Evolutionary conservation across 2,329 filamentous ascomycete species (phyloP), one percentile per base, ranked within the genome.

Genomic region (Leptographium galeiforme): DNA sequence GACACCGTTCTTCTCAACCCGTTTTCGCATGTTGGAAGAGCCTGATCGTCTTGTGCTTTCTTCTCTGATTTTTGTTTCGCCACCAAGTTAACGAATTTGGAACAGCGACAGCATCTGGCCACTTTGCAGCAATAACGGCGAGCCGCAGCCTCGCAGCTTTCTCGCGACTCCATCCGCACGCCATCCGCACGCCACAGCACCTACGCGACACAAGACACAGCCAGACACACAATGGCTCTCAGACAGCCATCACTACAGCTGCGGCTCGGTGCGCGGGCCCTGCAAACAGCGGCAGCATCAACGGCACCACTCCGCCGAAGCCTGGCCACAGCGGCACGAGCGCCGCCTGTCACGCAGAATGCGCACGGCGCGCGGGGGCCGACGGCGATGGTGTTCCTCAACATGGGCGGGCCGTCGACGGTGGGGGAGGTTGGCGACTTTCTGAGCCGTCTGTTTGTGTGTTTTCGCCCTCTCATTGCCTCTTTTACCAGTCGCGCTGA

Each of bases 321-420:
- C 47, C 69, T 78, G 60, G 84, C 84, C 34, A 85, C 81, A 14
- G 73, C 76, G 12, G 51, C 46, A 8, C 53, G 52, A 18, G 81
- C 80, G 6, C 85, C 87, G 12, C 87, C 88, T 8, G 88, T 93
- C 25, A 90, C 87, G 0, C 88, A 94, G 67, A 77, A 89, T 76
- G 75, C 78, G 8, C 79, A 79, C 1, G 79, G 77, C 13, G 78
- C 76, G 44, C 61, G 87, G 64, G 91, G 91, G 0, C 89, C 90
- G 8, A 98, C 93, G 6, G 93, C 93, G 45, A 97, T 98, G 82
- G 93, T 98, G 14, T 96, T 98, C 64, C 81, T 98, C 72, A 98
- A 98, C 70, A 98, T 98, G 93, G 93, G 93, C 56, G 93, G 93
- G 0, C 93, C 93, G 4, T 87, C 88, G 1, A 95, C 87, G 5